Evolutionary conservation across 1,284 basidiomycete species (phyloP).

Genomic region (Bondarzewia mesenterica): DNA sequence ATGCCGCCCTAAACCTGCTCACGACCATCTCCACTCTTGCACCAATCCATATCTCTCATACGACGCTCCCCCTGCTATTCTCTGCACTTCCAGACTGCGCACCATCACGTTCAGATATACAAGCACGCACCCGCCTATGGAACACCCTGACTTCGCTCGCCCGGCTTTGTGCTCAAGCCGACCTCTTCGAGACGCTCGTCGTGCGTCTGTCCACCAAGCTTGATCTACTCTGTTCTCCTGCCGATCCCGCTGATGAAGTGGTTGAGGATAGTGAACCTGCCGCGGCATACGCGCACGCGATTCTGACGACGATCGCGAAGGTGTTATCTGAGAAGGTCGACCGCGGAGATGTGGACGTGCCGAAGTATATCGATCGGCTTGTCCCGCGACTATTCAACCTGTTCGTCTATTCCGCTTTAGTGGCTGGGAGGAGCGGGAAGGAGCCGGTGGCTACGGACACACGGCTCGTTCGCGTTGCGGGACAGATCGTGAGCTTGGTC

Average conservation of each 20-base stretch:
- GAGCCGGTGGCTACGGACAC: conserved; percentile 45
- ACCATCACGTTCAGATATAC: conserved; percentile 46
- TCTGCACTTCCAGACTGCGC: conserved; percentile 60
- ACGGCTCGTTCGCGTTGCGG: conserved; percentile 58
- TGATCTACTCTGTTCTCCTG: conserved; percentile 55
- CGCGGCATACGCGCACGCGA: conserved; percentile 77
- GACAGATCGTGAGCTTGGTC: conserved; percentile 61
- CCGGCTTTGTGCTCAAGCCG: conserved; percentile 66
- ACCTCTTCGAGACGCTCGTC: conserved; percentile 81
- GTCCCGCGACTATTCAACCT: conserved; percentile 66
- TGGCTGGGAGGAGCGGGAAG: conserved; percentile 6
- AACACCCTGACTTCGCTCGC: conserved; percentile 66
- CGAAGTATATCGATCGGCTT: conserved; percentile 71
- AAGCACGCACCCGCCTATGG: conserved; percentile 58
- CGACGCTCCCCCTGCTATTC: conserved; percentile 79
- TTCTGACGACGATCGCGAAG: conserved; percentile 63
- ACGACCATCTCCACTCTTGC: conserved; percentile 55
- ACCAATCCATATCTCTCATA: conserved; percentile 64
- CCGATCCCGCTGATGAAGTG: conserved; percentile 2
- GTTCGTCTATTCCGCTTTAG: conserved; percentile 52
- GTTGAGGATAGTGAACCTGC: conserved; percentile 39
- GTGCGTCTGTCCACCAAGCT: conserved; percentile 77
- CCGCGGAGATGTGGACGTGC: conserved; percentile 57
- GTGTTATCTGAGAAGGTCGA: conserved; percentile 63
- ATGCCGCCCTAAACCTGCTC: conserved; percentile 62